A percentile compares a stretch with the other conserved stretches of the same genome.
Evolutionary conservation across 495 filamentous ascomycete genomes (phyloP).

Genomic region (Hypoxylon cercidicola): DNA sequence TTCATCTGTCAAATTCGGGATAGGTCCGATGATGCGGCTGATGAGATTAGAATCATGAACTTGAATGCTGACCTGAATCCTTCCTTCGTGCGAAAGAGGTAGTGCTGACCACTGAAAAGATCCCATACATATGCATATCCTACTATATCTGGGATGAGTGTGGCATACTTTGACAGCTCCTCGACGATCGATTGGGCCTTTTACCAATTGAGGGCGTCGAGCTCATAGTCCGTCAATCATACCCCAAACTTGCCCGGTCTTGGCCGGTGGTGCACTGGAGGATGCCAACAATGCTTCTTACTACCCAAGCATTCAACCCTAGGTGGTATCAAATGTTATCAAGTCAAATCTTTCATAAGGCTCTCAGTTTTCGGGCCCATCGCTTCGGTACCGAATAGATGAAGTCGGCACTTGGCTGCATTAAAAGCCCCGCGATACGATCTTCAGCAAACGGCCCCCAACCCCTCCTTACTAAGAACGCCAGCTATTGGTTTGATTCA

Average conservation of each 20-base stretch:
- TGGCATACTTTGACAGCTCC: not conserved
- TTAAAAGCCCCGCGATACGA: not conserved
- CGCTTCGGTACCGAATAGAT: not conserved
- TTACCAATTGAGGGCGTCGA: not conserved
- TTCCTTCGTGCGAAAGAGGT: not conserved
- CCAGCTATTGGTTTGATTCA: not conserved
- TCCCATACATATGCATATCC: not conserved
- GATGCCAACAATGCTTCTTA: not conserved
- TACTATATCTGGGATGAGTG: not conserved
- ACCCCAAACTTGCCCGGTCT: not conserved
- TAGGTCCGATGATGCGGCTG: not conserved
- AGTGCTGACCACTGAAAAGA: conserved; percentile 3
- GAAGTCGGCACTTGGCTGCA: not conserved
- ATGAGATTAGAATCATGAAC: not conserved
- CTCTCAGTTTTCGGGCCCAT: not conserved
- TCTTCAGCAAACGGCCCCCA: not conserved
- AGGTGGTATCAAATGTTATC: not conserved
- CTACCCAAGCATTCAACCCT: not conserved
- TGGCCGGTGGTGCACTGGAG: not conserved
- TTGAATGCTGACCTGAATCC: not conserved
- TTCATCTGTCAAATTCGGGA: not conserved
- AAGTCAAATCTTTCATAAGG: too few relatives aligned
- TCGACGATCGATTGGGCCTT: not conserved
- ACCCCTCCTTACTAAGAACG: not conserved
- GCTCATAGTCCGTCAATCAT: not conserved